Evolutionary conservation across 768 basidiomycete species (phyloP).

Genomic region (Tulasnella calospora): DNA sequence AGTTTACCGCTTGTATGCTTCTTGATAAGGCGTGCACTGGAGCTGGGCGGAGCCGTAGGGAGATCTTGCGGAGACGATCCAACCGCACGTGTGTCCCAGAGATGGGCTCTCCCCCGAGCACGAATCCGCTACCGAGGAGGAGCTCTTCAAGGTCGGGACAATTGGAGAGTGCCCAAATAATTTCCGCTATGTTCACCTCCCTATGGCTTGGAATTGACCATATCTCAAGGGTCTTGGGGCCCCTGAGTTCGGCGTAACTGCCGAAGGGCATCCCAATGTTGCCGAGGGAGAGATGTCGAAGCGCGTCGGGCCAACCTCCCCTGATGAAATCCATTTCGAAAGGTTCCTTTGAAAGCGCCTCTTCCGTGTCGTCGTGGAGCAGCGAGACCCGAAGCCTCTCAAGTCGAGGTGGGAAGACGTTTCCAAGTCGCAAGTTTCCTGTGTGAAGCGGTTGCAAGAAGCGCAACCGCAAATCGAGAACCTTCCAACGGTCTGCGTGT

Average conservation of each 20-base stretch:
- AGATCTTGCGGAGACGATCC: background rate
- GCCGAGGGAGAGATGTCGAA: background rate
- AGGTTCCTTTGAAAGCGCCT: too few species aligned
- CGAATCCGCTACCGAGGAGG: background rate
- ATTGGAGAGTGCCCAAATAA: background rate
- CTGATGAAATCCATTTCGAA: background rate
- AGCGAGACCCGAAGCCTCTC: background rate
- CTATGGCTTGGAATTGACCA: background rate
- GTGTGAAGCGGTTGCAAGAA: background rate
- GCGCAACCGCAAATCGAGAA: background rate
- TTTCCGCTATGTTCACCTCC: background rate
- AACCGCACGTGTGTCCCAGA: background rate
- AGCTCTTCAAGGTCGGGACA: background rate
- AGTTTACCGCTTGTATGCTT: background rate
- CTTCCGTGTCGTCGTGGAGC: background rate
- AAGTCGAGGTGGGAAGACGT: background rate
- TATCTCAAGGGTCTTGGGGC: background rate
- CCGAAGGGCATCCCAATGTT: background rate
- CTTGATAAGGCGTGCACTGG: background rate
- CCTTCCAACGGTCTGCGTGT: background rate
- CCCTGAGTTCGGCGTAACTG: background rate
- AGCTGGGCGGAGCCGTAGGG: background rate
- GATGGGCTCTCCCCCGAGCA: background rate
- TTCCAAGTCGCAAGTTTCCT: background rate
- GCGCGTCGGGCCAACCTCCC: background rate